Evolutionary conservation across 2,329 filamentous ascomycete genomes (phyloP), one percentile per base, ranked within the genome.

Genomic region (Aureobasidium subglaciale): DNA sequence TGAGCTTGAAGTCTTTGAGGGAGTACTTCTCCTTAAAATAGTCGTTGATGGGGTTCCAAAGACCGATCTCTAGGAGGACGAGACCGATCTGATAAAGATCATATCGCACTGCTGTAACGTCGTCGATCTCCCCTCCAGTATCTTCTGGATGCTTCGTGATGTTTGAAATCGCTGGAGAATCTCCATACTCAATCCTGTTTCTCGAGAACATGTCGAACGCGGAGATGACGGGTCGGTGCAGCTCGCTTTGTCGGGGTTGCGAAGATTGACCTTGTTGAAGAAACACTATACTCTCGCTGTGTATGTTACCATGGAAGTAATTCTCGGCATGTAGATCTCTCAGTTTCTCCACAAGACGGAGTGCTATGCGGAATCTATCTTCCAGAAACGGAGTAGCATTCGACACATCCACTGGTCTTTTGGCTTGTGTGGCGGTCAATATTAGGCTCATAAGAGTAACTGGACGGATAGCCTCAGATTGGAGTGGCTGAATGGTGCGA

Each of bases 71-170:
- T 2, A 90, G 74, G 0, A 92, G 75, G 4, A 90, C 72, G 71
- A 90, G 80, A 16, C 86, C 86, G 1, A 92, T 74, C 6, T 86
- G 84, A 66, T 90, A 90, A 2, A 91, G 72, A 59, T 91, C 88
- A 29, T 75, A 78, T 25, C 65, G 64, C 42, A 68, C 56, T 48
- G 67, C 63, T 71, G 75, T 78, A 55, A 84, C 80, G 1, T 78
- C 73, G 5, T 71, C 70, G 60, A 73, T 65, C 0, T 76, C 77
- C 3, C 56, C 56, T 27, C 58, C 63, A 22, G 59, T 59, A 40
- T 54, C 58, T 13, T 49, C 68, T 9, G 72, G 71, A 55, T 74
- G 59, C 16, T 57, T 58, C 24, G 58, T 57, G 38, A 59, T 59
- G 49, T 60, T 60, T n/a, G 41, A 40, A 2, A 29, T 53, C 20